Evolutionary conservation across 1,284 basidiomycete genomes (phyloP).

Genomic region (Austroboletus novae-zelandiae): DNA sequence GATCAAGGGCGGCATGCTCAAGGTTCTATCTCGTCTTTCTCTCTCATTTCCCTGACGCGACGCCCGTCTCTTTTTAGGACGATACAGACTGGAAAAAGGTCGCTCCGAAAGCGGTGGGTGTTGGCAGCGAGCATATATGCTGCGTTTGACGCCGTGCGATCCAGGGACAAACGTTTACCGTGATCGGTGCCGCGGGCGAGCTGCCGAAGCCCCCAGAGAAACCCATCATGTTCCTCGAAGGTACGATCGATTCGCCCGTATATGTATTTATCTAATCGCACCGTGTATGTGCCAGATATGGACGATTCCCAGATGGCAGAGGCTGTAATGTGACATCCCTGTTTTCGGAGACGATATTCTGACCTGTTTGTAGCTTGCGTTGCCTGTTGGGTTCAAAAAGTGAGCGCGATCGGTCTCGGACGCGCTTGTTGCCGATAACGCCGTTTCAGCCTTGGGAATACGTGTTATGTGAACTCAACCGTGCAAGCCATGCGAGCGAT

Average conservation of each 20-base stretch:
- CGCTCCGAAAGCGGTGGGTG: conserved; percentile 69
- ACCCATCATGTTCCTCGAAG: conserved; percentile 80
- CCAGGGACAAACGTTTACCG: conserved; percentile 78
- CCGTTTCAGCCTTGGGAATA: conserved; percentile 69
- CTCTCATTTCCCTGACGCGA: conserved; percentile 4
- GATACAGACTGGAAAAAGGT: conserved; percentile 85
- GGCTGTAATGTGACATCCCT: conserved; percentile 51
- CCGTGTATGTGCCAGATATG: conserved; percentile 62
- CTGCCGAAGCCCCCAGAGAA: conserved; percentile 85
- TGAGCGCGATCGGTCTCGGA: conserved; percentile 23
- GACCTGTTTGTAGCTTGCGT: conserved; percentile 43
- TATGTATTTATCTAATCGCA: conserved; percentile 9
- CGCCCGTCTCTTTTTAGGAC: conserved; percentile 52
- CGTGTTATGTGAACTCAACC: conserved; percentile 96
- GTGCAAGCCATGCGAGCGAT: conserved; percentile 90
- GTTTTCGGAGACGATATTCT: conserved; percentile 5
- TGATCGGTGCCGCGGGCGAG: conserved; percentile 90
- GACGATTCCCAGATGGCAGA: conserved; percentile 78
- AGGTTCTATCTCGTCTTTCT: conserved; percentile 46
- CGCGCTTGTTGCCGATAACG: conserved; percentile 10
- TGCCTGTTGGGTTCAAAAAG: conserved; percentile 73
- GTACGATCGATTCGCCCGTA: conserved; percentile 32
- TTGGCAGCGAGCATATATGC: background rate
- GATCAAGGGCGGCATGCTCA: conserved; percentile 92
- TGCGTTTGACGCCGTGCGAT: background rate